Conservation (phyloP, 176 grass and related monocot genomes). For the Pharus latifolius region DNA sequence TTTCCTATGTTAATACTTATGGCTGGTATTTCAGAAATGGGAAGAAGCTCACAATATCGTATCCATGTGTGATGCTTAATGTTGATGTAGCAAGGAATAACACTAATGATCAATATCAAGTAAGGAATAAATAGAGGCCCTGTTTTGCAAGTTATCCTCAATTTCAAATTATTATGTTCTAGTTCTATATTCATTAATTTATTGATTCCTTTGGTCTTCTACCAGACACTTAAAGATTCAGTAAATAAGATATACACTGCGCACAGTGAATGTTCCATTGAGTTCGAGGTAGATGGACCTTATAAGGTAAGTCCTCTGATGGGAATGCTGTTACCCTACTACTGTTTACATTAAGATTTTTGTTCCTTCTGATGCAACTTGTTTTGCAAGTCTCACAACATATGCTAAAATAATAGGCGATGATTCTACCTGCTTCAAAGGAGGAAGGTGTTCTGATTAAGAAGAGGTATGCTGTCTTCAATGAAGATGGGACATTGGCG, state of each 20-base stretch:
- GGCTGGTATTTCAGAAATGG: constrained; percentile 54
- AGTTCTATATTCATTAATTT: constrained; percentile 8
- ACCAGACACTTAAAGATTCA: constrained; percentile 69
- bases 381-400: constrained; percentile 4
- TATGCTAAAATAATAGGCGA: constrained; percentile 46
- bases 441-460: constrained; percentile 95
- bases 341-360: constrained; percentile 2
- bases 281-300: constrained; percentile 97
- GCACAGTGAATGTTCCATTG: constrained; percentile 93
- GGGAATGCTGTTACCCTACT: background rate
- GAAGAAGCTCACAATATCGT: constrained; percentile 88
- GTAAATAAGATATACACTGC: constrained; percentile 75
- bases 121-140: constrained; percentile 20
- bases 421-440: constrained; percentile 97
- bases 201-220: constrained; percentile 14
- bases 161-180: background rate
- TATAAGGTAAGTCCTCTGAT: constrained; percentile 65
- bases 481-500: constrained; percentile 94
- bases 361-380: background rate
- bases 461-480: constrained; percentile 99
- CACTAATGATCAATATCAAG: constrained; percentile 98
- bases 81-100: constrained; percentile 90
- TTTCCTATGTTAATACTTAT: constrained; percentile 16
- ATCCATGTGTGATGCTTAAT: constrained; percentile 97
- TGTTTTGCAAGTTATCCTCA: constrained; percentile 14